A percentile compares a stretch with the other conserved stretches of the same genome.
Conservation (phyloP, 345 rosid species). For the Sisymbrium altissimum region DNA sequence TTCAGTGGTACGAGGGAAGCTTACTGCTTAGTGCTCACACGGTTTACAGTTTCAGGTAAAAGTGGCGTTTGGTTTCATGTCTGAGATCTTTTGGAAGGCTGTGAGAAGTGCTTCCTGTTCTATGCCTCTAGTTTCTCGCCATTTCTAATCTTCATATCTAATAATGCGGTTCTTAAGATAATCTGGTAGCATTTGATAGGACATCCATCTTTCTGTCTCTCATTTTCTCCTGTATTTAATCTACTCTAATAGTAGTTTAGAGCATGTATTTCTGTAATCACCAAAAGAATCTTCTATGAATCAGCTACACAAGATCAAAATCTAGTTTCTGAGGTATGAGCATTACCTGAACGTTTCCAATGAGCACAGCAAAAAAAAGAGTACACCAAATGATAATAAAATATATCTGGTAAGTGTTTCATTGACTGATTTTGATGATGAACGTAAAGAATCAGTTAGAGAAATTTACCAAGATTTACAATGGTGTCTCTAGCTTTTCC, state of each 20-base stretch:
- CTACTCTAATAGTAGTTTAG: conserved; percentile 19
- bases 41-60: conserved; percentile 1
- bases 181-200: conserved; percentile 10
- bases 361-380: too few relatives aligned
- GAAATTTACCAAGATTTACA: conserved; percentile 61
- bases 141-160: conserved; percentile 5
- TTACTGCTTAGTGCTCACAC: conserved; percentile 2
- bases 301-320: not conserved
- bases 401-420: too few relatives aligned
- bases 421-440: too few relatives aligned
- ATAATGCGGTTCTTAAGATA: conserved; percentile 10
- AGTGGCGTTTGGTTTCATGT: conserved; percentile 20
- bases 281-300: not conserved
- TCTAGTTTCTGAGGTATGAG: conserved; percentile 29
- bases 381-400: too few relatives aligned
- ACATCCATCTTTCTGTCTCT: conserved; percentile 36
- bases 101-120: conserved; percentile 23
- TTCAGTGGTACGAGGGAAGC: too few relatives aligned
- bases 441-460: not conserved
- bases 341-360: conserved; percentile 33
- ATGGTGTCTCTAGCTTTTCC: conserved; percentile 76
- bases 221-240: conserved; percentile 28
- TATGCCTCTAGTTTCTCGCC: conserved; percentile 24
- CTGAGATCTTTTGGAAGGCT: conserved; percentile 22
- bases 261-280: conserved; percentile 25